A percentile compares a stretch with the other conserved stretches of the same genome.
These are phyloP conservation scores for Porcisia deanei DNA, from an alignment of 208 protist genomes.

Conservation along the genomic window DNA sequence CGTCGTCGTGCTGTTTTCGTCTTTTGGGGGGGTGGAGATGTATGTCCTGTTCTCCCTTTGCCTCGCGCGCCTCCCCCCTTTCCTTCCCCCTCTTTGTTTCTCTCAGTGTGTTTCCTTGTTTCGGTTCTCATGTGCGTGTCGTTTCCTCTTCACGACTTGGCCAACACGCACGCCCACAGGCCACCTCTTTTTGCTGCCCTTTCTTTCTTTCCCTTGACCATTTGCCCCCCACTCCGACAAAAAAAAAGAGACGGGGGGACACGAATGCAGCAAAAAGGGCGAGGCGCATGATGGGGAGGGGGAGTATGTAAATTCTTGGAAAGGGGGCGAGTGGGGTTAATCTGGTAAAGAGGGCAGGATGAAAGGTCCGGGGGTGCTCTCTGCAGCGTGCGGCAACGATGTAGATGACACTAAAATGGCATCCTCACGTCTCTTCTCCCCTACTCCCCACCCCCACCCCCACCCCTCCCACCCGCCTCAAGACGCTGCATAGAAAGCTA, in stretches of 20 bases:
- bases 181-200: not conserved
- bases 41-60: not conserved
- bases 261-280: no score
- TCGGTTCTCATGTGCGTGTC: not conserved
- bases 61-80: not conserved
- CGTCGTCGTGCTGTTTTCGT: not conserved
- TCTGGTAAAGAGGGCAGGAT: not conserved
- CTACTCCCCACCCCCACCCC: not conserved
- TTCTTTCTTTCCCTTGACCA: not conserved
- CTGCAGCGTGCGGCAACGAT: not conserved
- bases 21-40: not conserved
- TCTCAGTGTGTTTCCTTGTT: not conserved
- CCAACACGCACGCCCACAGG: not conserved
- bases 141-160: not conserved
- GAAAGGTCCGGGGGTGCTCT: not conserved
- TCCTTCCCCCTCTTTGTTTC: not conserved
- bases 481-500: not conserved
- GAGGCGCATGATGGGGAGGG: not conserved
- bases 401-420: not conserved
- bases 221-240: not conserved
- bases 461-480: not conserved
- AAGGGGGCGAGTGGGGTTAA: not conserved
- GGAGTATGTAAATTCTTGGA: not conserved
- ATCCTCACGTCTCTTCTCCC: not conserved
- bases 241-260: not conserved